Conservation (phyloP, 306 rosid species). For the Pueraria montana region DNA sequence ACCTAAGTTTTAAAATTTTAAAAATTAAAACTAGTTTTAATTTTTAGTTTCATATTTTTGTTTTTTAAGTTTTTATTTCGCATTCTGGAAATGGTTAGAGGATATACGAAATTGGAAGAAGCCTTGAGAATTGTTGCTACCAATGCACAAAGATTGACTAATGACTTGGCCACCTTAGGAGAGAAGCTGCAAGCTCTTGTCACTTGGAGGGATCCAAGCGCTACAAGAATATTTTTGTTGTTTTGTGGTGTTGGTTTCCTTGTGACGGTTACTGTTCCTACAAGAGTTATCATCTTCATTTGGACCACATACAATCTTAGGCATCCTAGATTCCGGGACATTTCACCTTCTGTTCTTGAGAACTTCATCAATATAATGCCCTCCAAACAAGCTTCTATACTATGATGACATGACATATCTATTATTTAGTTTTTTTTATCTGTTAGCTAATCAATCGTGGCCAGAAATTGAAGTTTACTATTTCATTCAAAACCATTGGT, state of each 20-base stretch:
- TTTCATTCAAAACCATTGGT: background rate
- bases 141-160: slow-evolving; percentile 40
- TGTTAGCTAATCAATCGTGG: background rate
- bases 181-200: slow-evolving; percentile 57
- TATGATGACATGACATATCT: slow-evolving; percentile 26
- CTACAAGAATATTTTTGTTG: slow-evolving; percentile 46
- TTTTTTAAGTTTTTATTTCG: no score
- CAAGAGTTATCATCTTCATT: slow-evolving; percentile 14
- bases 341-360: slow-evolving; percentile 37
- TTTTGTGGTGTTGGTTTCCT: slow-evolving; percentile 48
- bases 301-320: slow-evolving; percentile 45
- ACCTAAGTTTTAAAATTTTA: no score
- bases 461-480: background rate
- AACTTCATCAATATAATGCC: slow-evolving; percentile 56
- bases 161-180: slow-evolving; percentile 49
- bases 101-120: no score
- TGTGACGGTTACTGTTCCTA: slow-evolving; percentile 38
- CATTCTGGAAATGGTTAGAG: no score
- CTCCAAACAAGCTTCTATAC: slow-evolving; percentile 43
- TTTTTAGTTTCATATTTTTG: slow-evolving; percentile 41
- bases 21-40: no score
- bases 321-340: slow-evolving; percentile 52
- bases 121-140: slow-evolving; percentile 47
- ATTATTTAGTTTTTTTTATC: background rate
- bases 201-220: slow-evolving; percentile 65